Conservation (phyloP, 2,329 filamentous ascomycete species). For the Lachnellula arida region DNA sequence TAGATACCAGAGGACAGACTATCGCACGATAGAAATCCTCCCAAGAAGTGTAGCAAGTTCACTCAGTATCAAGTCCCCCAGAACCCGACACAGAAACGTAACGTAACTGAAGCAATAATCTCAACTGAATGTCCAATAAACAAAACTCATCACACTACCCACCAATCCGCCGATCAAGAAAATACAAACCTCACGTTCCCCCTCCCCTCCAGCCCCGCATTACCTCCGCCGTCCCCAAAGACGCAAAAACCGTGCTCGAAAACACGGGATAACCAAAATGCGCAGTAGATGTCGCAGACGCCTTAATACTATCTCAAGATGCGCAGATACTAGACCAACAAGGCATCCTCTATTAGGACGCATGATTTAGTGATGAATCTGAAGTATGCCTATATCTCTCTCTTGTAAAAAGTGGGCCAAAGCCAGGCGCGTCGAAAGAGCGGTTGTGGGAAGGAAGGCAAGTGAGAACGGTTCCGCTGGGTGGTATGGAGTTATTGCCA, state of each 20-base stretch:
- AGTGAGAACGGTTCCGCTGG: no score
- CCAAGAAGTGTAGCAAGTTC: constrained; percentile 35
- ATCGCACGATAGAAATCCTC: constrained; percentile 38
- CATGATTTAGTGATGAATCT: no score
- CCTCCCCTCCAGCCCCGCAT: constrained; percentile 5
- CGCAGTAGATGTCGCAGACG: no score
- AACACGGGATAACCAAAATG: not conserved
- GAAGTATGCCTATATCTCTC: no score
- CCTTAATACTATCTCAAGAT: no score
- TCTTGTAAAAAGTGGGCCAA: no score
- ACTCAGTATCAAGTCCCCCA: not conserved
- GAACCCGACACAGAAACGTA: not conserved
- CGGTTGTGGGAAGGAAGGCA: no score
- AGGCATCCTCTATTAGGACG: no score
- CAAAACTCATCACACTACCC: constrained; percentile 15
- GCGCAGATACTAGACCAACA: no score
- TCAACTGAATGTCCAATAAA: constrained; percentile 37
- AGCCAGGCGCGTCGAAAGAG: no score
- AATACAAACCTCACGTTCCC: constrained; percentile 40
- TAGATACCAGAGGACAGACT: constrained; percentile 36
- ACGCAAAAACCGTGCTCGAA: not conserved
- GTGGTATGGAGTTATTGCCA: no score
- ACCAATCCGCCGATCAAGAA: constrained; percentile 43
- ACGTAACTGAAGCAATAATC: constrained; percentile 35
- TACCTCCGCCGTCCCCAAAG: no score